Evolutionary conservation across 2,329 filamentous ascomycete genomes (phyloP), one percentile per base, ranked within the genome.

Genomic region (Cytospora piceicola): DNA sequence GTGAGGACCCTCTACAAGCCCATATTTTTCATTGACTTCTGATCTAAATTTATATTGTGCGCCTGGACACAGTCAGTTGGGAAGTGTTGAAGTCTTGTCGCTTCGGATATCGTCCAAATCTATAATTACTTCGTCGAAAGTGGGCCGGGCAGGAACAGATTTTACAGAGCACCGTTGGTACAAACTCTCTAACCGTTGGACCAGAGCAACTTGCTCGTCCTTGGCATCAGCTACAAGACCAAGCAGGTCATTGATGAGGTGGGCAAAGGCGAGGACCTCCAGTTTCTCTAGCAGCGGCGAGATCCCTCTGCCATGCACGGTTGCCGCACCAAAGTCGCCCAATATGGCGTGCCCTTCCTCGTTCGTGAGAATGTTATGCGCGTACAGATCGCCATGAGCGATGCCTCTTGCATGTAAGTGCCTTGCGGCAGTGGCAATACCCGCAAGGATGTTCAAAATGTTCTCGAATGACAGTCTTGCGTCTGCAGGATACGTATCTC

Each of bases 291-390:
- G 58, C 30, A 65, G 63, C 53, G 58, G 54, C 14, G 36, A 63
- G 27, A 61, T 67, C 6, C 69, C 67, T n/a, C 64, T 69, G 51
- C 70, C 72, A 65, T 83, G 82, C 17, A 82, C 73, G 0, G 80
- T 82, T 1, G 81, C 81, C 1, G 81, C 81, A 14, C 80, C 80
- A 63, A 83, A 82, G 60, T 82, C 81, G 29, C 79, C 80, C 3
- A 83, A 73, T 15, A 83, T 69, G 4, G 81, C 80, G 67, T 83
- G 79, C 1, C 75, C 78, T 12, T 71, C 72, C 12, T 73, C 72
- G 58, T 74, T 75, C 29, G 77, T 77, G 14, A 83, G 74, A 22
- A 83, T 79, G 69, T 82, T 82, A 70, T 82, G 80, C 14, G 81
- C 80, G 59, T 81, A 81, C 42, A 83, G 63, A 69, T 82, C 80